Evolutionary conservation across 306 rosid genomes (phyloP), one percentile per base, ranked within the genome.

Genomic region (Cicer cuneatum): DNA sequence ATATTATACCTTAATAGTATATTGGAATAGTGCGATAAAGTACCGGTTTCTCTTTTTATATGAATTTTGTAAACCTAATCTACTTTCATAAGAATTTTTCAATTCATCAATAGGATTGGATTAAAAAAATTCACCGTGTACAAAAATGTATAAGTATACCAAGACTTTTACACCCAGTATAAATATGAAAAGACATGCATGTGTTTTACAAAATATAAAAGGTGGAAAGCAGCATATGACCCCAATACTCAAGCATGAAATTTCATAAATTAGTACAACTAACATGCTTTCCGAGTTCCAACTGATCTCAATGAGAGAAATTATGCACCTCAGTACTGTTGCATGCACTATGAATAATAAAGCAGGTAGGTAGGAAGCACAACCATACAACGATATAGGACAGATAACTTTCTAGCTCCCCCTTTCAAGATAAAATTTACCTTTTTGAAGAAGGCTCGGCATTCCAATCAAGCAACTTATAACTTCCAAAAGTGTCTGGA

Each of bases 401-500:
- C 9, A 38, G 2, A 49, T 10, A 42, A 65, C 45, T 65, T 56
- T 43, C 42, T 42, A 35, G 68, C 52, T n/a, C 24, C 35, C 51
- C 40, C 60, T 19, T 58, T 11, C 39, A 46, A 47, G 66, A 39
- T 39, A 45, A 56, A 56, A 15, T 9, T 14, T 92, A 95, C 99
- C 93, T 46, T 78, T 83, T 85, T 12, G 47, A 68, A 62, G 71
- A 81, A 78, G 90, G 81, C 69, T 84, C 87, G n/a, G 71, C 79
- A 48, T 79, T 85, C 97, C 99, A 95, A 75, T 74, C 73, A 80
- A 92, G 60, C 69, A 92, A 82, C 77, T 83, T 70, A 71, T 89
- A 95, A 77, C 74, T 86, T 79, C 96, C 94, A 42, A 89, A 89
- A 73, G 82, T 76, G 49, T 60, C 82, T 69, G 97, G 97, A 82